These are phyloP conservation scores for Botrytis medusae DNA, from an alignment of 2,329 filamentous ascomycete species.

Conservation along the genomic window DNA sequence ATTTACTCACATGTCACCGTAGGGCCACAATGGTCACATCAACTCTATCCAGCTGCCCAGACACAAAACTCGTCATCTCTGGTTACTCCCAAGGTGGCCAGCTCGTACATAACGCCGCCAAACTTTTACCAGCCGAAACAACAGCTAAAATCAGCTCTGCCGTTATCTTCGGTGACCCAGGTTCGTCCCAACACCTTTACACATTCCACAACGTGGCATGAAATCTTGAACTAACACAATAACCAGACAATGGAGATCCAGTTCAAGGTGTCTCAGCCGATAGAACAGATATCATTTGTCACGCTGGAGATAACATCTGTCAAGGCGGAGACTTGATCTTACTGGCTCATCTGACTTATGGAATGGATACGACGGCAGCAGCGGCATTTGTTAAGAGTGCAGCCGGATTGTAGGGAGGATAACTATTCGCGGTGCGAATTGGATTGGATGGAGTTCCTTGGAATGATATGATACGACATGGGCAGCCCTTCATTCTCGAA, in stretches of 20 bases:
- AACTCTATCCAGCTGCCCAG: not conserved
- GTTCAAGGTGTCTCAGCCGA: constrained; percentile 27
- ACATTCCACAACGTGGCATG: not conserved
- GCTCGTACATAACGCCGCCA: constrained; percentile 32
- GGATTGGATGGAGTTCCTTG: not conserved
- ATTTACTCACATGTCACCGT: constrained; percentile 21
- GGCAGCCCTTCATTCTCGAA: not conserved
- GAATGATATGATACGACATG: not conserved
- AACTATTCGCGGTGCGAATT: not conserved
- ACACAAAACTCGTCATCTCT: constrained; percentile 28
- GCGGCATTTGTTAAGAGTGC: constrained; percentile 30
- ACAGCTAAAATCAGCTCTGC: constrained; percentile 29
- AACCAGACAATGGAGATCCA: constrained; percentile 31
- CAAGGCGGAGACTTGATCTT: constrained; percentile 26
- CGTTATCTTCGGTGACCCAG: constrained; percentile 36
- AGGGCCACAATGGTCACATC: constrained; percentile 14
- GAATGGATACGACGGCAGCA: constrained; percentile 28
- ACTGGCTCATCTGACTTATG: constrained; percentile 32
- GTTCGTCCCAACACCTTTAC: constrained; percentile 21
- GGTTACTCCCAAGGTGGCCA: constrained; percentile 33
- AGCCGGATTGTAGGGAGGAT: not conserved
- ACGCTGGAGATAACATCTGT: constrained; percentile 33
- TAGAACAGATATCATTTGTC: constrained; percentile 33
- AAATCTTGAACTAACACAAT: not conserved
- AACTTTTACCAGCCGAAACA: constrained; percentile 24